Evolutionary conservation across 2,329 filamentous ascomycete species (phyloP).

Genomic region (Biscogniauxia mediterranea): DNA sequence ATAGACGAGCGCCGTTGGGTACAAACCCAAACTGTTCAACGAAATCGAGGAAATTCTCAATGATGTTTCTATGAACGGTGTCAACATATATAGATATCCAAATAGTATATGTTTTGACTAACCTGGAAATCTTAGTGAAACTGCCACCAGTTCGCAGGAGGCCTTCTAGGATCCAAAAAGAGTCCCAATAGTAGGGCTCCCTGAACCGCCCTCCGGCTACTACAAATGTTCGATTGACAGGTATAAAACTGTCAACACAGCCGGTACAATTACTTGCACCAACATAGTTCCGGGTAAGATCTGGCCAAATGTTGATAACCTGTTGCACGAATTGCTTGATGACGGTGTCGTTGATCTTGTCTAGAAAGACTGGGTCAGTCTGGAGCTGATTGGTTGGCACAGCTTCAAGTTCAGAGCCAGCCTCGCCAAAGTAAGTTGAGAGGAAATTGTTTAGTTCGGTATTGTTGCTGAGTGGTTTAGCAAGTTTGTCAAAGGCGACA

Average conservation of each 20-base stretch:
- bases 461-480: constrained; percentile 62
- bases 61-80: constrained; percentile 49
- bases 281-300: constrained; percentile 60
- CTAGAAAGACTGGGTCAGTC: constrained; percentile 58
- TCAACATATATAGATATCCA: neutral
- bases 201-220: constrained; percentile 69
- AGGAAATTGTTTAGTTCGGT: constrained; percentile 61
- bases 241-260: constrained; percentile 65
- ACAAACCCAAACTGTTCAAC: constrained; percentile 64
- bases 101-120: neutral
- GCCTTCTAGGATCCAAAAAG: constrained; percentile 67
- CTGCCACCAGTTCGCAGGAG: constrained; percentile 62
- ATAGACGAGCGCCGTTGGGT: constrained; percentile 65
- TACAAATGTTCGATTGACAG: constrained; percentile 66
- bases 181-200: constrained; percentile 71
- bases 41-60: constrained; percentile 68
- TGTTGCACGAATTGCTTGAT: constrained; percentile 60
- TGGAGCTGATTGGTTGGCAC: constrained; percentile 50
- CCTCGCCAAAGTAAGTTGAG: constrained; percentile 60
- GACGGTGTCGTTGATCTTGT: constrained; percentile 54
- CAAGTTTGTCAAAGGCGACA: constrained; percentile 57
- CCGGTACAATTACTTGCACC: constrained; percentile 52
- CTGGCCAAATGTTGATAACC: constrained; percentile 69
- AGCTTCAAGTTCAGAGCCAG: constrained; percentile 60
- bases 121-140: constrained; percentile 59